Percentiles rank a stretch among this genome's conserved stretches.
These are phyloP conservation scores for Saururus chinensis DNA, from an alignment of 164 flowering plant species.

Conservation along the genomic window DNA sequence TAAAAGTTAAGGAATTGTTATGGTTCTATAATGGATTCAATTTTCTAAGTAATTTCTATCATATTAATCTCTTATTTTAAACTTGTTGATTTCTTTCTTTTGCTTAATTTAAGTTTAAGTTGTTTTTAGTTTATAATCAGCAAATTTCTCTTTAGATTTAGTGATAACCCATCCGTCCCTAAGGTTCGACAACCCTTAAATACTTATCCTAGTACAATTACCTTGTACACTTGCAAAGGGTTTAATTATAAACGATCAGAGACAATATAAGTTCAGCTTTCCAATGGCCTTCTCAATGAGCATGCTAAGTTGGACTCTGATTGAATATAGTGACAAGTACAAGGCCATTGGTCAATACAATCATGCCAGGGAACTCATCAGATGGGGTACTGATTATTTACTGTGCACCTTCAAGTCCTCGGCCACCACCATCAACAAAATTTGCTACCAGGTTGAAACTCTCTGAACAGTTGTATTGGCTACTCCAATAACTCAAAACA, in stretches of 20 bases:
- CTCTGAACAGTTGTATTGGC: not conserved
- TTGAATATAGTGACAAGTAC: constrained; percentile 71
- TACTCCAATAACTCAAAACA: not conserved
- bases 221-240: no score
- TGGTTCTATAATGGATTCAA: no score
- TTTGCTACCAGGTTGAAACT: constrained; percentile 42
- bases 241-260: constrained; percentile 83
- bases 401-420: constrained; percentile 68
- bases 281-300: constrained; percentile 82
- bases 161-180: no score
- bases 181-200: no score
- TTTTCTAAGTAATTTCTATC: no score
- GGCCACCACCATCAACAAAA: constrained; percentile 41
- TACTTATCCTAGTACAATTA: no score
- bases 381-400: constrained; percentile 88
- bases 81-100: no score
- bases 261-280: constrained; percentile 67
- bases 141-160: no score
- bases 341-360: constrained; percentile 42
- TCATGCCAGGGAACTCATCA: constrained; percentile 61
- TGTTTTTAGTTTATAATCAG: no score
- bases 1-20: no score
- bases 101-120: no score
- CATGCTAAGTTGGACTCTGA: constrained; percentile 81
- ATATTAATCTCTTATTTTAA: no score